Evolutionary conservation across 2,329 filamentous ascomycete genomes (phyloP).

Genomic region (Pseudogymnoascus sp.): DNA sequence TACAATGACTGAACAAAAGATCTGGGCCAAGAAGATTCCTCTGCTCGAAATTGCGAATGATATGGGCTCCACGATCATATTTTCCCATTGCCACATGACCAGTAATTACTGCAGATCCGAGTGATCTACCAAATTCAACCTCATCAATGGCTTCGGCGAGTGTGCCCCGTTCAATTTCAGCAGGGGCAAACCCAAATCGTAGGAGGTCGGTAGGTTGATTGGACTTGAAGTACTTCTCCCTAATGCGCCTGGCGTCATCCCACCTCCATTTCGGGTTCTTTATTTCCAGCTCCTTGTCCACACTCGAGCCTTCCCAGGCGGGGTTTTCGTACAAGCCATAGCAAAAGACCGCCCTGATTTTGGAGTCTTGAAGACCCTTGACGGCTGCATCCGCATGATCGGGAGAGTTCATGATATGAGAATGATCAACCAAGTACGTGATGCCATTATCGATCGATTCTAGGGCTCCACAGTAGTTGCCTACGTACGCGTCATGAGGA

Average conservation of each 20-base stretch:
- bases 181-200: background rate
- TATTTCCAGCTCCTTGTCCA: background rate
- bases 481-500: conserved; percentile 12
- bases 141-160: background rate
- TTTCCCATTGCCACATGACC: background rate
- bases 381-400: conserved; percentile 10
- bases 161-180: background rate
- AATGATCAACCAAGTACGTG: conserved; percentile 11
- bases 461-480: conserved; percentile 9
- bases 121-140: background rate
- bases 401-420: conserved; percentile 11
- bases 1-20: background rate
- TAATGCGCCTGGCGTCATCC: background rate
- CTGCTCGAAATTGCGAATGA: background rate
- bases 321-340: conserved; percentile 11
- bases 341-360: conserved; percentile 11
- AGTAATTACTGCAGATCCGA: background rate
- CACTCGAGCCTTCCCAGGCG: background rate
- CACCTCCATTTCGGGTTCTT: background rate
- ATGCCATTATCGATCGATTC: conserved; percentile 11
- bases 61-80: background rate
- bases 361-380: conserved; percentile 10
- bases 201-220: background rate
- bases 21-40: background rate
- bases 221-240: background rate